Base-by-base conservation (phyloP, 2,329 filamentous ascomycete genomes). In the Dactylellina drechsleri region DNA sequence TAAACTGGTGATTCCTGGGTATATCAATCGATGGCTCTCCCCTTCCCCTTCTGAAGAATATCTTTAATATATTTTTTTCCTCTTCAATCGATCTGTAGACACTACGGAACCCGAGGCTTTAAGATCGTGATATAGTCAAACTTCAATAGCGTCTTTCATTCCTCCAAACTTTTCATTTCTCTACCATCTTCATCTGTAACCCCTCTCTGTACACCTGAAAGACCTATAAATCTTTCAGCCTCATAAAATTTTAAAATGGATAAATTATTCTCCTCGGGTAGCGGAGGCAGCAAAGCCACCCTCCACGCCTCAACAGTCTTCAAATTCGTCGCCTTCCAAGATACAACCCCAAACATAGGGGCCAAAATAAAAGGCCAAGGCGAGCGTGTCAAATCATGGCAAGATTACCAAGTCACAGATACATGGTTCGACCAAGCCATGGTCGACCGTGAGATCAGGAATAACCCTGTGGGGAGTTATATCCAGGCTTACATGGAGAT, bases 301-400 rank as follows among this genome's bases (percentile, higher is more conserved):
- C 47, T 8, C 40, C 41, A 43, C 16, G 40, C 36, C 13, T 2
- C 58, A 52, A 59, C 66, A 0, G 66, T 71, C 18, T 71, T 36
- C 16, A 71, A 71, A 50, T 52, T 71, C 16, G 36, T 71, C 18
- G 50, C 45, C 2, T 71, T 71, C 15, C 49, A 62, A 36, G 66
- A 71, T 47, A 31, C 28, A 1, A 71, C 59, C 10, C 41, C 43
- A 4, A 49, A 43, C 40, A 47, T 59, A 8, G 61, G 20, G 26
- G 41, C 36, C 6, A 50, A 49, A 31, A 50, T 57, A 28, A 49
- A 52, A 16, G 59, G 49, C 28, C 45, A 62, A 23, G 8, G n/a
- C 13, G 41, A 53, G 20, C 4, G 12, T 10, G 31, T 62, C 16
- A 62, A 62, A 40, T 70, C 66, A 13, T 70, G 66, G 66, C 40